phyloP scores from a whole-genome alignment of 2,329 filamentous ascomycete genomes.

The Aspergillus sp. region DNA sequence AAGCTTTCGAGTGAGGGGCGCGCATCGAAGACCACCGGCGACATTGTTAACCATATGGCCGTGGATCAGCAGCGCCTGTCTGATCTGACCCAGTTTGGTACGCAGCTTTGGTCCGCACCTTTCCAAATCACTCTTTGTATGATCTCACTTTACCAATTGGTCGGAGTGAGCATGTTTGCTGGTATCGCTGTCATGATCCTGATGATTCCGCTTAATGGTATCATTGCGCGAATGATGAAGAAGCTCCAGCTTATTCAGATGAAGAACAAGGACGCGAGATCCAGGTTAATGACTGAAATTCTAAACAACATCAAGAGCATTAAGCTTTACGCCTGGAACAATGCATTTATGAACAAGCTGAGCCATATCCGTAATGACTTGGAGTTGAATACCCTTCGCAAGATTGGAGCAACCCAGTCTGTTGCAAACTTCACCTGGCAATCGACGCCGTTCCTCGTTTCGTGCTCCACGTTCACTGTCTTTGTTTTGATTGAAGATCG shows the following conservation, averaged over 20 bases:
- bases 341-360: slow-evolving; percentile 95
- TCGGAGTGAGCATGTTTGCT: slow-evolving; percentile 92
- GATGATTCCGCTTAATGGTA: slow-evolving; percentile 94
- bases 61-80: slow-evolving; percentile 95
- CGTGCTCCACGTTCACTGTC: slow-evolving; percentile 91
- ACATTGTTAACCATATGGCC: slow-evolving; percentile 99
- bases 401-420: slow-evolving; percentile 91
- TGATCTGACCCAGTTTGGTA: slow-evolving; percentile 91
- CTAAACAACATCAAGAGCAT: slow-evolving; percentile 99
- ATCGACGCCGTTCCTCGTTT: slow-evolving; percentile 94
- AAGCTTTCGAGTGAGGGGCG: slow-evolving; percentile 91
- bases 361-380: slow-evolving; percentile 95
- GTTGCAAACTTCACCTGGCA: slow-evolving; percentile 98
- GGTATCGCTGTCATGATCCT: slow-evolving; percentile 93
- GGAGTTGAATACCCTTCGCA: slow-evolving; percentile 91
- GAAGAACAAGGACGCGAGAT: slow-evolving; percentile 97
- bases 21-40: slow-evolving; percentile 84
- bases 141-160: slow-evolving; percentile 90
- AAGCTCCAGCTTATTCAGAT: slow-evolving; percentile 93
- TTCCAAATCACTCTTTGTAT: slow-evolving; percentile 97
- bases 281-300: slow-evolving; percentile 93
- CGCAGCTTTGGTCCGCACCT: slow-evolving; percentile 93
- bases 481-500: slow-evolving; percentile 82
- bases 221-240: slow-evolving; percentile 92
- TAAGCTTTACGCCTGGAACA: slow-evolving; percentile 97